Conservation (phyloP, 2,329 filamentous ascomycete species). For the Pseudocercospora cruenta region DNA sequence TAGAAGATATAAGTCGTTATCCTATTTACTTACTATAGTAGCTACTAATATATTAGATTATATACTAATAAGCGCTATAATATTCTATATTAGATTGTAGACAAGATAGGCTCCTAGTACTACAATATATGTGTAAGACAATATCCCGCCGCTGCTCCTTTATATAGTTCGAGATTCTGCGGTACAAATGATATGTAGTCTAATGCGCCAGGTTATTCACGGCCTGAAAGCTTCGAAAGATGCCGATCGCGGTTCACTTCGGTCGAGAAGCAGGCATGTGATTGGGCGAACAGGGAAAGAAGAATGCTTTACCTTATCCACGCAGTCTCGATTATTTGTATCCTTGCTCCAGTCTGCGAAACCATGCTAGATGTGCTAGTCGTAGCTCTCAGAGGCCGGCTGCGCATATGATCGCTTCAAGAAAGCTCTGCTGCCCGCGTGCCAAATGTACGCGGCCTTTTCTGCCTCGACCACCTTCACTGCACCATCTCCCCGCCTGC, state of each 20-base stretch:
- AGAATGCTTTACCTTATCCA: not conserved
- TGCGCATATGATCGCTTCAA: slow-evolving; percentile 8
- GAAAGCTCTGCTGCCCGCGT: slow-evolving; percentile 6
- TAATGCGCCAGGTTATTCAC: not conserved
- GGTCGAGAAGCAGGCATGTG: not conserved
- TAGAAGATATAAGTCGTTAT: too few species aligned
- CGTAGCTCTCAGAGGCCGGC: not conserved
- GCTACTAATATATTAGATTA: too few species aligned
- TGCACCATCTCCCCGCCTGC: not conserved
- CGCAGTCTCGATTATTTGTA: not conserved
- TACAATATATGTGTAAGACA: not conserved
- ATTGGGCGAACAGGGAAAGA: not conserved
- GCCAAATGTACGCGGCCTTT: slow-evolving; percentile 2
- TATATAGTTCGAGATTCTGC: not conserved
- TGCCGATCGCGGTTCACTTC: not conserved
- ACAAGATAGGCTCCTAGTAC: too few species aligned
- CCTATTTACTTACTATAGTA: too few species aligned
- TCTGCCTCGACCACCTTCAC: not conserved
- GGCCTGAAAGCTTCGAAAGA: not conserved
- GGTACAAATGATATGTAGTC: slow-evolving; percentile 4
- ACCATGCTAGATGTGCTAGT: not conserved
- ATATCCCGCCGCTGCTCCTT: not conserved
- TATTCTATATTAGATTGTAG: too few species aligned
- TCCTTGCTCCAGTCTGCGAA: not conserved
- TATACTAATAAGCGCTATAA: too few species aligned